Conservation (phyloP, 441 rosid genomes). For the Monsonia emarginata region DNA sequence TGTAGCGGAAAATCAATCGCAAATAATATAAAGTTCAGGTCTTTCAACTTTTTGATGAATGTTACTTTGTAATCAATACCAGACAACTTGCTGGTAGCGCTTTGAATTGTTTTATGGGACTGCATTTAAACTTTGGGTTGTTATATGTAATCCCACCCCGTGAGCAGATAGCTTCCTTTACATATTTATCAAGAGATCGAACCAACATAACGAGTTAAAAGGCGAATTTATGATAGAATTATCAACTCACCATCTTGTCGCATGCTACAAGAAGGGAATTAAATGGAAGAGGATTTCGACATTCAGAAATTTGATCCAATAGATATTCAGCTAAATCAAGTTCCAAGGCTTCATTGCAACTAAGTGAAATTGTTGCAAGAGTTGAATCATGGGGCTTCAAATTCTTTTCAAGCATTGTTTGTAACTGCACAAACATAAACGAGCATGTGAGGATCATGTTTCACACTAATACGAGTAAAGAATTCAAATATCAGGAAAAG, state of each 20-base stretch:
- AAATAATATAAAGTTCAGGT: no score
- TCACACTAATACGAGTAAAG: background rate
- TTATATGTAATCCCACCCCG: background rate
- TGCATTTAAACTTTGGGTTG: background rate
- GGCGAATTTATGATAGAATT: conserved; percentile 9
- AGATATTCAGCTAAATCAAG: conserved; percentile 73
- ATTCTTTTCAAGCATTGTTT: conserved; percentile 16
- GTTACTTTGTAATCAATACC: background rate
- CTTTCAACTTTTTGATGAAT: background rate
- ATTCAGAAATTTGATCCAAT: conserved; percentile 45
- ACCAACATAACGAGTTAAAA: background rate
- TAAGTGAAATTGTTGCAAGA: conserved; percentile 17
- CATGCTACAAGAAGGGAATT: conserved; percentile 66
- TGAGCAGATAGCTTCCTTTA: background rate
- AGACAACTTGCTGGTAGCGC: background rate
- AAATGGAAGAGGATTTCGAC: conserved; percentile 36
- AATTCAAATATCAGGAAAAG: background rate
- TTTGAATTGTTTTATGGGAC: background rate
- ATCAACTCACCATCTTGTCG: conserved; percentile 47
- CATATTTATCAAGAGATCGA: background rate
- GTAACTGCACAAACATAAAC: conserved; percentile 15
- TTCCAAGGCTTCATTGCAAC: conserved; percentile 34
- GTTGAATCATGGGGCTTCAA: conserved; percentile 21
- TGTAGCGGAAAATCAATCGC: no score
- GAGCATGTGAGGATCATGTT: background rate